Evolutionary conservation across 1,139 yeast species (phyloP).

Genomic region (Yamadazyma mexicana): DNA sequence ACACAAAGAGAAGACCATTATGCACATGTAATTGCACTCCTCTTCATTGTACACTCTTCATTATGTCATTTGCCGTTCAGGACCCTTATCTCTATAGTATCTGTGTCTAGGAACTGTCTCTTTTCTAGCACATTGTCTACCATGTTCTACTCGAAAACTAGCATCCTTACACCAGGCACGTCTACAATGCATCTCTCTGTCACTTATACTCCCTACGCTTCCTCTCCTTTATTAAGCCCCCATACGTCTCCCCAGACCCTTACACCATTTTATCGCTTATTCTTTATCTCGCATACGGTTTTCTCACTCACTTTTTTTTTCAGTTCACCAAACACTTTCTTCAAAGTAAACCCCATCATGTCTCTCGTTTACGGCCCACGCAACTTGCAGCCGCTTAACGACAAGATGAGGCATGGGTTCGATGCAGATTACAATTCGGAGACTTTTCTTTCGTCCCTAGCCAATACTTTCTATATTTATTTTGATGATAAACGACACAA

Average conservation of each 20-base stretch:
- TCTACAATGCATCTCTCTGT: too few relatives aligned
- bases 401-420: constrained; percentile 76
- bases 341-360: not conserved
- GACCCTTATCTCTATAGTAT: too few relatives aligned
- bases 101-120: too few relatives aligned
- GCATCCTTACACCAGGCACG: too few relatives aligned
- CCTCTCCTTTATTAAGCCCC: not conserved
- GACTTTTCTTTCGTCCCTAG: constrained; percentile 63
- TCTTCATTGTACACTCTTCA: too few relatives aligned
- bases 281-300: constrained; percentile 1
- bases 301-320: constrained; percentile 1
- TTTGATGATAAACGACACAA: constrained; percentile 89
- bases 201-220: too few relatives aligned
- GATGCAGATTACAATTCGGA: constrained; percentile 67
- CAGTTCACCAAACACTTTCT: not conserved
- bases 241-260: too few relatives aligned
- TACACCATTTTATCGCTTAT: not conserved
- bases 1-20: too few relatives aligned
- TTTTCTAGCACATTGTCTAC: too few relatives aligned
- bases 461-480: constrained; percentile 73
- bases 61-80: too few relatives aligned
- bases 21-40: too few relatives aligned
- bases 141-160: too few relatives aligned
- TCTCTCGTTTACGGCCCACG: constrained; percentile 10
- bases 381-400: constrained; percentile 29